These are phyloP conservation scores for Usnea hakonensis DNA, from an alignment of 495 filamentous ascomycete species.

Conservation along the genomic window DNA sequence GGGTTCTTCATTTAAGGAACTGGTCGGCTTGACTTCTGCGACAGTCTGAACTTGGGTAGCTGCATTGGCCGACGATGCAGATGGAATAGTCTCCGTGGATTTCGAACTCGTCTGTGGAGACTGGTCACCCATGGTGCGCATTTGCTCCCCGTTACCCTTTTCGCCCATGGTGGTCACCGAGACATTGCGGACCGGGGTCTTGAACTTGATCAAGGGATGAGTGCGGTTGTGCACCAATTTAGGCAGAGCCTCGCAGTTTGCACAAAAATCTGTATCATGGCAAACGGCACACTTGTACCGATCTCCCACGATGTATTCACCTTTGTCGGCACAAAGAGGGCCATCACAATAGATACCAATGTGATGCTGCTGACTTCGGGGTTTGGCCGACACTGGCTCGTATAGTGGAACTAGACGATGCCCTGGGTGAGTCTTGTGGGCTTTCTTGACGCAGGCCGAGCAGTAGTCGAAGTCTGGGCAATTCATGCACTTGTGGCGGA, in stretches of 20 bases:
- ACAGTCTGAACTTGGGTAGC: constrained; percentile 63
- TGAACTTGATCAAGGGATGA: constrained; percentile 95
- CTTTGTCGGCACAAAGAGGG: constrained; percentile 65
- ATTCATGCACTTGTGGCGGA: constrained; percentile 93
- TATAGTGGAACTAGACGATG: constrained; percentile 92
- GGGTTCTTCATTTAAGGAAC: constrained; percentile 35
- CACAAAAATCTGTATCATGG: constrained; percentile 93
- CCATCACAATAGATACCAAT: constrained; percentile 92
- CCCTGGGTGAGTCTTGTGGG: constrained; percentile 60
- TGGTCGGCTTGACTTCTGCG: constrained; percentile 59
- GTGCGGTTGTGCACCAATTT: constrained; percentile 82
- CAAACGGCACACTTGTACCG: constrained; percentile 98
- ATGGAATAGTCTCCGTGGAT: constrained; percentile 44
- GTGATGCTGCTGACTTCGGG: constrained; percentile 49
- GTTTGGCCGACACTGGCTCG: constrained; percentile 58
- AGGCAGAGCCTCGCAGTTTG: constrained; percentile 83
- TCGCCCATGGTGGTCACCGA: constrained; percentile 78
- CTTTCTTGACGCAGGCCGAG: constrained; percentile 60
- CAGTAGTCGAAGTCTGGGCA: constrained; percentile 99
- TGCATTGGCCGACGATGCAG: constrained; percentile 42
- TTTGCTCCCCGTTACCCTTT: constrained; percentile 52
- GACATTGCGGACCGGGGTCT: constrained; percentile 83
- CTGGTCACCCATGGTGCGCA: constrained; percentile 61
- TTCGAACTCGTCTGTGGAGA: constrained; percentile 34
- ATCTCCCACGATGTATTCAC: constrained; percentile 68